These are phyloP conservation scores for Cutaneotrichosporon arboriforme DNA, from an alignment of 1,284 basidiomycete species.

Conservation along the genomic window DNA sequence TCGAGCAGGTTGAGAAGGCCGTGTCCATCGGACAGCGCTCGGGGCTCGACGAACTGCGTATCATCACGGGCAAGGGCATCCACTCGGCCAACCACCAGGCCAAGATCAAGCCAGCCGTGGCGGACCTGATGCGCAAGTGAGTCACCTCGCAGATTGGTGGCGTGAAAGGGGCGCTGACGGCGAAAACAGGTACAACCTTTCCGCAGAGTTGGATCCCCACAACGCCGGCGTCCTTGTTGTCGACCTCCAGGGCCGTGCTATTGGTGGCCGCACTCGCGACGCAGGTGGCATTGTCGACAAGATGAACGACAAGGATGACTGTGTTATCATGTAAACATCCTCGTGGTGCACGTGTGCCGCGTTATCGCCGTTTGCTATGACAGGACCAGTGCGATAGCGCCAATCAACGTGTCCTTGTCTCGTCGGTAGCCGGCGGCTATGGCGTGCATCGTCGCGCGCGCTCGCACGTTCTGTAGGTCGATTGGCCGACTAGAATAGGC, in stretches of 20 bases:
- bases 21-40: slow-evolving; percentile 62
- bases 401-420: no score
- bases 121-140: slow-evolving; percentile 72
- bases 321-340: slow-evolving; percentile 69
- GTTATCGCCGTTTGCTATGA: no score
- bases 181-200: slow-evolving; percentile 59
- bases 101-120: slow-evolving; percentile 90
- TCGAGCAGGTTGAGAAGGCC: slow-evolving; percentile 62
- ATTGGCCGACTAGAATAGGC: no score
- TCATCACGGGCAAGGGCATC: slow-evolving; percentile 88
- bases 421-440: no score
- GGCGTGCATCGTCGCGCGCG: no score
- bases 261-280: slow-evolving; percentile 48
- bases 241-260: slow-evolving; percentile 56
- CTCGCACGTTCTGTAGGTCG: no score
- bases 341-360: not conserved
- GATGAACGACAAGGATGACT: slow-evolving; percentile 55
- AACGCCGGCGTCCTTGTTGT: slow-evolving; percentile 86
- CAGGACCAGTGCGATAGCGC: no score
- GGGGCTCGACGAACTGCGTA: slow-evolving; percentile 64
- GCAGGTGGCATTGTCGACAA: slow-evolving; percentile 55
- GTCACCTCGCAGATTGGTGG: slow-evolving; percentile 3
- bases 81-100: slow-evolving; percentile 75
- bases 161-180: no score
- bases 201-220: slow-evolving; percentile 69